These are phyloP conservation scores for Lindgomyces ingoldianus DNA, from an alignment of 495 filamentous ascomycete species.

Conservation along the genomic window DNA sequence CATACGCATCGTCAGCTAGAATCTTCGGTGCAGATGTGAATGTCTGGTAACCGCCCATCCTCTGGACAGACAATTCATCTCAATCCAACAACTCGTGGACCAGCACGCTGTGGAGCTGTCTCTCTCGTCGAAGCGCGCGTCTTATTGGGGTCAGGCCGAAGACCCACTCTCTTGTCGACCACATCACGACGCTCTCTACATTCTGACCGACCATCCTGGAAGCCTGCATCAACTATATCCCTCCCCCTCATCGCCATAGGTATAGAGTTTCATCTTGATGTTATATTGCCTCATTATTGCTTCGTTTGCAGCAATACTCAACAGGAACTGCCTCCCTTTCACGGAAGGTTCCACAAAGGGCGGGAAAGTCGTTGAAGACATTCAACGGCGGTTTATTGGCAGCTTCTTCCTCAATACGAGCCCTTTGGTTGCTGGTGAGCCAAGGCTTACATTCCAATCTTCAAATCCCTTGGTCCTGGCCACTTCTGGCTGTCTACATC, in stretches of 20 bases:
- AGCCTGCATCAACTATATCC: not conserved
- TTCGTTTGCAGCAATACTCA: not conserved
- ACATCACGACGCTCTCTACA: not conserved
- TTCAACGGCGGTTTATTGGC: not conserved
- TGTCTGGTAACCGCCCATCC: slow-evolving; percentile 4
- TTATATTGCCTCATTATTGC: not conserved
- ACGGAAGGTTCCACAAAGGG: not conserved
- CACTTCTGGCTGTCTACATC: not conserved
- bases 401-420: not conserved
- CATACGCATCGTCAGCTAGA: not conserved
- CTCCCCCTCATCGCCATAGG: not conserved
- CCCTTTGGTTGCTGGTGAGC: not conserved
- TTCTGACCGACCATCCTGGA: not conserved
- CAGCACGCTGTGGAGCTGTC: too few relatives aligned
- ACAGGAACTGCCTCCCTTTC: too few relatives aligned
- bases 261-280: not conserved
- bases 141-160: too few relatives aligned
- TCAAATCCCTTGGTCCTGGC: not conserved
- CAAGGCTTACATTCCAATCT: not conserved
- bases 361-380: not conserved
- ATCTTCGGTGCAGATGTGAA: not conserved
- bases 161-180: too few relatives aligned
- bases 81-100: not conserved
- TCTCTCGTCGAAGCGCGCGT: too few relatives aligned
- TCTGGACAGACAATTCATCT: not conserved